Evolutionary conservation across 768 basidiomycete species (phyloP).

Genomic region (Suillus subluteus): DNA sequence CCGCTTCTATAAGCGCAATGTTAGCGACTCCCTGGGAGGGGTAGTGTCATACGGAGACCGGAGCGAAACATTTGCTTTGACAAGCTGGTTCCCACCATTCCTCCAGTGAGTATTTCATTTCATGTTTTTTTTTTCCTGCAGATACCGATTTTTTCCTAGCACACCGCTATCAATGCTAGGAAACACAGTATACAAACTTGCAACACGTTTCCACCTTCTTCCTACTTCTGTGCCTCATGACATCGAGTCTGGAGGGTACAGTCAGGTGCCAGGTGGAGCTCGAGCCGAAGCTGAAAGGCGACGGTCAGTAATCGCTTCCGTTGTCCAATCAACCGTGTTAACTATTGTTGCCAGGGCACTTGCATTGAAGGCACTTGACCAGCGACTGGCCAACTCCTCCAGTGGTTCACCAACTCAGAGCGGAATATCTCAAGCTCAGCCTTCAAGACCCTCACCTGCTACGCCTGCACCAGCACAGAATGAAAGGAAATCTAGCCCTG

Average conservation of each 20-base stretch:
- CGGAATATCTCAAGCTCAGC: constrained; percentile 32
- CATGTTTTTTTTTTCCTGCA: neutral
- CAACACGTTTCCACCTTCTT: constrained; percentile 74
- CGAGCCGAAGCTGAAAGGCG: constrained; percentile 96
- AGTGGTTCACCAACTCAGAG: constrained; percentile 34
- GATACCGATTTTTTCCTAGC: constrained; percentile 42
- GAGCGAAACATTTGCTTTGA: constrained; percentile 94
- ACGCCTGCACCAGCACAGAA: constrained; percentile 38
- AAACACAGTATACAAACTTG: constrained; percentile 68
- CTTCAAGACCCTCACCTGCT: constrained; percentile 30
- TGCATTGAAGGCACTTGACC: constrained; percentile 96
- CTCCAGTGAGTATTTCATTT: constrained; percentile 68
- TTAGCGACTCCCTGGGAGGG: constrained; percentile 63
- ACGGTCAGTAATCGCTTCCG: constrained; percentile 55
- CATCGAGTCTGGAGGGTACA: constrained; percentile 73
- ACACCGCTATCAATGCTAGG: constrained; percentile 70
- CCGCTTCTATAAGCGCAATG: constrained; percentile 93
- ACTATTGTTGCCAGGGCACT: constrained; percentile 66
- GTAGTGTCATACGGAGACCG: constrained; percentile 85
- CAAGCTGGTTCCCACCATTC: constrained; percentile 97
- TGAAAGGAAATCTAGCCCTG: constrained; percentile 28
- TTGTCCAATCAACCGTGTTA: constrained; percentile 4
- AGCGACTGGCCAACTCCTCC: constrained; percentile 74
- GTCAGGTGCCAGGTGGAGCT: constrained; percentile 80
- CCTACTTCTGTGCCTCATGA: constrained; percentile 60